Base-by-base conservation (phyloP, 805 yeast species). In the Candida succiphila region DNA sequence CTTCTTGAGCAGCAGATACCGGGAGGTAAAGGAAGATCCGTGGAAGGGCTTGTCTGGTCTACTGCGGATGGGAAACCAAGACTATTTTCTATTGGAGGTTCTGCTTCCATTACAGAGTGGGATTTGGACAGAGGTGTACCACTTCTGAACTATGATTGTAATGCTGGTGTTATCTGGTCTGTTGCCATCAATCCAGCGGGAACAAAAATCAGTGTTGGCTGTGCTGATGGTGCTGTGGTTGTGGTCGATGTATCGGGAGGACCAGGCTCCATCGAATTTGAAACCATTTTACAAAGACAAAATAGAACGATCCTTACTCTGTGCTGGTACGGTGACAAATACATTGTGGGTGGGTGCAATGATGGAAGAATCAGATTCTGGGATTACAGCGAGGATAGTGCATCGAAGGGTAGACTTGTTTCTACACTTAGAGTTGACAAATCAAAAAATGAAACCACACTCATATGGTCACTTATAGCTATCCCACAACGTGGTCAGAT, bases 91-190 rank as follows among this genome's bases (percentile, higher is more conserved):
- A 85, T 87, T 42, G 97, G 97, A 30, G 98, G 96, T 5, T 84
- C 96, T 1, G 82, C 95, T 4, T 69, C 69, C 30, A 64, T 92
- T 31, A 86, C 96, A 3, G 98, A 92, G 54, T 92, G 98, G 97
- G 81, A 88, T 52, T 59, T 88, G 33, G 45, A 60, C 2, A 78
- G 83, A 1, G 86, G 94, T 4, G 58, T 69, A 35, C 94, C 96
- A 4, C 50, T 73, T 32, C 67, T 65, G 31, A 83, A 87, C 53
- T 77, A 77, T 49, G 95, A 88, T 52, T 85, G 95, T 61, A 85
- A 87, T 52, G 83, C 95, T 3, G 96, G 97, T 24, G 78, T 86
- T 14, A 81, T 87, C 35, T 92, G 98, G 98, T 83, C 94, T 7
- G 57, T 88, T 30, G 76, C 81, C 4, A 73, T 76, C 17, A 78